Conservation (phyloP, 768 basidiomycete genomes). For the Cytidiella melzeri region DNA sequence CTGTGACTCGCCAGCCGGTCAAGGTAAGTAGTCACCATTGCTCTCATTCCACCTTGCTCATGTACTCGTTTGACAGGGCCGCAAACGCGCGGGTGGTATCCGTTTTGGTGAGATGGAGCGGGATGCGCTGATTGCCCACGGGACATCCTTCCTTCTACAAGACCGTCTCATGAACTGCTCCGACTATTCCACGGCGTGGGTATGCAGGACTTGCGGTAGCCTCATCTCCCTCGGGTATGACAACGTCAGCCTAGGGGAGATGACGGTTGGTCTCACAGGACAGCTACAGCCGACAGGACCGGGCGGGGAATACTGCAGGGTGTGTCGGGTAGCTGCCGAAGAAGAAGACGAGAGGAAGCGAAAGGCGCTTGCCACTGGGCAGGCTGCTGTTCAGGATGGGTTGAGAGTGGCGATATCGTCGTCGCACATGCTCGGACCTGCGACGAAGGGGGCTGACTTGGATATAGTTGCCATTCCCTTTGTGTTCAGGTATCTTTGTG, state of each 20-base stretch:
- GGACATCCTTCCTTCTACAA: slow-evolving; percentile 96
- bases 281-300: slow-evolving; percentile 58
- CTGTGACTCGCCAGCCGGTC: slow-evolving; percentile 92
- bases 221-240: slow-evolving; percentile 96
- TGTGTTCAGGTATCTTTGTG: slow-evolving; percentile 90
- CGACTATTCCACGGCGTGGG: slow-evolving; percentile 99
- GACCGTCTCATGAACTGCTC: slow-evolving; percentile 99
- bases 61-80: slow-evolving; percentile 46
- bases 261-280: slow-evolving; percentile 42
- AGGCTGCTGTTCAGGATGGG: slow-evolving; percentile 31
- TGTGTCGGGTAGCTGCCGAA: slow-evolving; percentile 75
- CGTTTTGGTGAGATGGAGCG: slow-evolving; percentile 99
- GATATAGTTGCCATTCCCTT: slow-evolving; percentile 96
- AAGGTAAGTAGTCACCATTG: too few species aligned
- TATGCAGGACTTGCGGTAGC: slow-evolving; percentile 93
- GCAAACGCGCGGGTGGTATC: slow-evolving; percentile 97
- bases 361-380: slow-evolving; percentile 51
- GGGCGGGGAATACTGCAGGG: slow-evolving; percentile 89
- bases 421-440: slow-evolving; percentile 54
- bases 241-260: slow-evolving; percentile 69
- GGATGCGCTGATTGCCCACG: slow-evolving; percentile 97
- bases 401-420: slow-evolving; percentile 62
- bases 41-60: too few species aligned
- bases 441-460: slow-evolving; percentile 70
- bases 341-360: slow-evolving; percentile 58